Conservation (phyloP, 257 asterid genomes). For the Eustoma russellianum region DNA sequence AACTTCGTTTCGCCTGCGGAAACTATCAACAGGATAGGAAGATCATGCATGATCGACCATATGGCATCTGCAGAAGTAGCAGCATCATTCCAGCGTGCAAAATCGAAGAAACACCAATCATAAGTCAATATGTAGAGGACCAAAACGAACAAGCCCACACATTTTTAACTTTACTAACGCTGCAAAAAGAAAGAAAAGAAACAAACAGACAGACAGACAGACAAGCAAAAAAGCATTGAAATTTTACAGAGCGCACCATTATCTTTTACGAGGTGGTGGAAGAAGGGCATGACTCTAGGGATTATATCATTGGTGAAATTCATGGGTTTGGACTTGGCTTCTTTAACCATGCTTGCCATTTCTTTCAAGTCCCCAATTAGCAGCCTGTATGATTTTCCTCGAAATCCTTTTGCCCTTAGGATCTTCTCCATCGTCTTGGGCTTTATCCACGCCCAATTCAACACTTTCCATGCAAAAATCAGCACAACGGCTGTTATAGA, state of each 20-base stretch:
- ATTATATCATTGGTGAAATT: conserved; percentile 21
- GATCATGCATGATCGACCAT: too few relatives aligned
- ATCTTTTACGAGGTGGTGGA: conserved; percentile 10
- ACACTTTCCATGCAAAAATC: conserved; percentile 20
- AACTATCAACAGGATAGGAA: too few relatives aligned
- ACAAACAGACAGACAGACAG: neutral
- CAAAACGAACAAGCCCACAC: too few relatives aligned
- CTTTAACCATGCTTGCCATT: conserved; percentile 13
- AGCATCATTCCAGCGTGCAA: too few relatives aligned
- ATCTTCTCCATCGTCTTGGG: conserved; percentile 33
- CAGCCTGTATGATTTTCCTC: conserved; percentile 34
- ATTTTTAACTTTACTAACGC: neutral
- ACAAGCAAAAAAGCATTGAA: neutral
- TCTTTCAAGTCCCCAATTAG: conserved; percentile 35
- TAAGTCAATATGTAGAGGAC: too few relatives aligned
- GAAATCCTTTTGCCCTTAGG: conserved; percentile 38
- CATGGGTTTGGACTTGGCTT: conserved; percentile 36
- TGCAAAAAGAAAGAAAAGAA: too few relatives aligned
- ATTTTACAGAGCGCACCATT: conserved; percentile 15
- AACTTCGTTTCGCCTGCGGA: too few relatives aligned
- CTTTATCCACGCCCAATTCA: conserved; percentile 39
- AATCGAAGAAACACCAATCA: too few relatives aligned
- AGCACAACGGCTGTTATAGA: neutral
- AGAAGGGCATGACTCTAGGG: conserved; percentile 9
- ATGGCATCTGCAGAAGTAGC: too few relatives aligned